Percentiles rank a stretch among this genome's conserved stretches.
Evolutionary conservation across 441 rosid species (phyloP).

Genomic region (Syzygium malaccense): DNA sequence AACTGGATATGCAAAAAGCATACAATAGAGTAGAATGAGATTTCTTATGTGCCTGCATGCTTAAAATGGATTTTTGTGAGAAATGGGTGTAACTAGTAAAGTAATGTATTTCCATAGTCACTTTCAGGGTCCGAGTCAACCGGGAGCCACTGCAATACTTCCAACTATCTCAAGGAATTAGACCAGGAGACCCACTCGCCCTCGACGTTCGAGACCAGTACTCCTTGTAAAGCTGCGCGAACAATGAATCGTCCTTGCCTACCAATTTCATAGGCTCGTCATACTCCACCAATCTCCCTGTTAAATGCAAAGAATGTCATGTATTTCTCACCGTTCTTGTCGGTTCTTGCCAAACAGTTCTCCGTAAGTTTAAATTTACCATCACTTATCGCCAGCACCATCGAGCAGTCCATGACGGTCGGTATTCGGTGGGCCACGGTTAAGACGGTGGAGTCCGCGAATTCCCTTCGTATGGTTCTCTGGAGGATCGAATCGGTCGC

Average conservation of each 20-base stretch:
- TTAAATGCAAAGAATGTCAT: not conserved
- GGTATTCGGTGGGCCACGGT: not conserved
- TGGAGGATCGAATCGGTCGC: not conserved
- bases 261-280: slow-evolving; percentile 9
- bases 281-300: slow-evolving; percentile 15
- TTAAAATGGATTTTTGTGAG: too few relatives aligned
- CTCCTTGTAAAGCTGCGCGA: slow-evolving; percentile 7
- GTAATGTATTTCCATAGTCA: too few relatives aligned
- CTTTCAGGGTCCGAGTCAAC: too few relatives aligned
- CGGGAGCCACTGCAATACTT: too few relatives aligned
- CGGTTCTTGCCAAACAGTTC: not conserved
- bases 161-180: too few relatives aligned
- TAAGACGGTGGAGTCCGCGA: not conserved
- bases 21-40: too few relatives aligned
- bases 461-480: not conserved
- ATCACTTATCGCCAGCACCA: not conserved
- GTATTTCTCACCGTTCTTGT: not conserved
- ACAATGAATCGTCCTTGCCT: slow-evolving; percentile 4
- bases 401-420: not conserved
- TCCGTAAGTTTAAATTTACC: not conserved
- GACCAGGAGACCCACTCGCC: not conserved
- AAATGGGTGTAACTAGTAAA: too few relatives aligned
- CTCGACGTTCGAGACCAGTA: slow-evolving; percentile 6
- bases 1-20: too few relatives aligned
- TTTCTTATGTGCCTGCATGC: too few relatives aligned